Conservation (phyloP, 2,329 filamentous ascomycete genomes). For the Claviceps pazoutovae region DNA sequence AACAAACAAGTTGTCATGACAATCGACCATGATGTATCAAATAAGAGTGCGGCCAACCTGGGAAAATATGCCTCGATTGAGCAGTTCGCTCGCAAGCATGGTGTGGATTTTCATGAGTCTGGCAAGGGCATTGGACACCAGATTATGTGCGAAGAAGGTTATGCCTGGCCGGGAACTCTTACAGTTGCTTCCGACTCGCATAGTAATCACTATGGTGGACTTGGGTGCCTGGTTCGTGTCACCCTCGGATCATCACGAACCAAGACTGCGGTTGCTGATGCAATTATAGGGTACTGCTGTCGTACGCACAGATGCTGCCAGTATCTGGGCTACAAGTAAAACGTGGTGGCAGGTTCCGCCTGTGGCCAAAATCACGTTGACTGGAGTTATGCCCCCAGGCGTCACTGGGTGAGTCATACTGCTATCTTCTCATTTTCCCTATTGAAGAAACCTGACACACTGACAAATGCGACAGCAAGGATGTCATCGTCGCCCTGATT, state of each 20-base stretch:
- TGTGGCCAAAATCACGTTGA: constrained; percentile 66
- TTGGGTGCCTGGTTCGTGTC: constrained; percentile 48
- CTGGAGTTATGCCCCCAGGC: constrained; percentile 58
- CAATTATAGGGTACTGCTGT: constrained; percentile 42
- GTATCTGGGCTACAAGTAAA: constrained; percentile 67
- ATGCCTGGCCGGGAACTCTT: constrained; percentile 71
- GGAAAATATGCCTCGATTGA: constrained; percentile 75
- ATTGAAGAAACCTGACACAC: background rate
- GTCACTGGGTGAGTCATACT: constrained; percentile 27
- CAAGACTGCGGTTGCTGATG: background rate
- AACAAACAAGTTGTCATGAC: constrained; percentile 66
- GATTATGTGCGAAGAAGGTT: constrained; percentile 50
- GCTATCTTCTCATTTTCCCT: background rate
- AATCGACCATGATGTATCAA: constrained; percentile 80
- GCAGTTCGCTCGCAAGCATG: constrained; percentile 65
- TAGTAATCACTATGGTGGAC: constrained; percentile 70
- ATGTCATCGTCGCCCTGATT: constrained; percentile 82
- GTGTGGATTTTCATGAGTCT: constrained; percentile 53
- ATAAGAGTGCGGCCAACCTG: constrained; percentile 62
- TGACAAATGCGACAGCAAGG: constrained; percentile 39
- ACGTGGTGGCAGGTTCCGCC: constrained; percentile 89
- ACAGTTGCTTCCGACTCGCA: constrained; percentile 69
- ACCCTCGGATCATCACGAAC: constrained; percentile 16
- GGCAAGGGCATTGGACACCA: constrained; percentile 81
- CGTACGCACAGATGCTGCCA: constrained; percentile 76